phyloP scores from a whole-genome alignment of 257 asterid species.

The Pogostemon cablin region DNA sequence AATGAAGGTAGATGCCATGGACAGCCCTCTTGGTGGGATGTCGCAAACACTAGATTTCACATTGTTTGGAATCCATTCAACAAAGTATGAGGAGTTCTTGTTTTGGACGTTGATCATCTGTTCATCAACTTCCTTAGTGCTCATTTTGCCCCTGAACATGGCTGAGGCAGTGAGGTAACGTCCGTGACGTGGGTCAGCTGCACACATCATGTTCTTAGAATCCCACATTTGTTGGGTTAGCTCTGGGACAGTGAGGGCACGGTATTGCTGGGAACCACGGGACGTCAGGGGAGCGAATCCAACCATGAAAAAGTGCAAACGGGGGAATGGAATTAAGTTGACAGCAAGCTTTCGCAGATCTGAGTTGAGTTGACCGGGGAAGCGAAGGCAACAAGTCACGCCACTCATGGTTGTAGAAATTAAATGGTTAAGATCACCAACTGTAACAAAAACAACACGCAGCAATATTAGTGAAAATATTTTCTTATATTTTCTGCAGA shows the following conservation, averaged over 20 bases:
- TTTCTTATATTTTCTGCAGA: not conserved
- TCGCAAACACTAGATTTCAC: slow-evolving; percentile 92
- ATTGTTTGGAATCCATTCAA: slow-evolving; percentile 92
- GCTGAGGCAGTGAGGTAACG: slow-evolving; percentile 93
- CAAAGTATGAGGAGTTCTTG: slow-evolving; percentile 87
- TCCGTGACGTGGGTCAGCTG: slow-evolving; percentile 90
- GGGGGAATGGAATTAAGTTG: slow-evolving; percentile 86
- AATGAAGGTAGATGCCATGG: slow-evolving; percentile 86
- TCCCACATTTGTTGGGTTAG: slow-evolving; percentile 97
- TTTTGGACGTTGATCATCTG: slow-evolving; percentile 89
- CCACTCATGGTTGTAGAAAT: slow-evolving; percentile 94
- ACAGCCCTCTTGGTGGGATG: slow-evolving; percentile 85
- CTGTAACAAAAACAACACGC: slow-evolving; percentile 40
- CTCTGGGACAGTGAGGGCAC: slow-evolving; percentile 86
- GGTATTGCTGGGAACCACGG: slow-evolving; percentile 91
- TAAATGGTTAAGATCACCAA: slow-evolving; percentile 86
- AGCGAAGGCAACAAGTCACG: slow-evolving; percentile 90
- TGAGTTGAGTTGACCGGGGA: slow-evolving; percentile 89
- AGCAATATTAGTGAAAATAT: not conserved
- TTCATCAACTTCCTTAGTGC: slow-evolving; percentile 89
- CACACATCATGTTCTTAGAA: slow-evolving; percentile 94
- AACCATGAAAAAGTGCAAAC: slow-evolving; percentile 89
- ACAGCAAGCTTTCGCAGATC: slow-evolving; percentile 88
- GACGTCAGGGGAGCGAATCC: slow-evolving; percentile 89
- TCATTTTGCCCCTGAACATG: slow-evolving; percentile 92